Base-by-base conservation (phyloP, 176 grass and related monocot species). In the Oryza officinalis region DNA sequence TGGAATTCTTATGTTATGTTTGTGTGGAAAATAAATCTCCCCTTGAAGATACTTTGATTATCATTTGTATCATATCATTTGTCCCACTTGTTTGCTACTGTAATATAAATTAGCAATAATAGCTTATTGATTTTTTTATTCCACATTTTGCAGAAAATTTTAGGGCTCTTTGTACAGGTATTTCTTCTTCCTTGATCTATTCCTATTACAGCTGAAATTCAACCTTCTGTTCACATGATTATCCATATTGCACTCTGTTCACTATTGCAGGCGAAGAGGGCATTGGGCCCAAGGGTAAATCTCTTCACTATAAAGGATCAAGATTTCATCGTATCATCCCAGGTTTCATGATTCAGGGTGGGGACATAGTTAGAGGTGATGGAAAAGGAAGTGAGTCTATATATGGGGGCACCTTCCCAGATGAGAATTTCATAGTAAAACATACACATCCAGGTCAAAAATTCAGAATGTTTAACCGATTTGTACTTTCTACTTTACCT, bases 341-440 rank as follows among this genome's bases (percentile, higher is more conserved):
- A 63, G 91, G 96, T 71, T 98, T 98, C 83, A 87, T 98, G 91
- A 94, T 98, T 88, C 93, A 98, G 86, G 96, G 96, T 63, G 93
- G 96, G 69, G 96, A 98, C 81, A 88, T 98, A 84, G 80, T 85
- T 79, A 85, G 70, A 71, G 87, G 83, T 49, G 91, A 95, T 71
- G 87, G 96, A 50, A 98, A 90, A 87, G 91, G 91, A 69, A 87
- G 83, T 5, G 93, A 87, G 72, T 98, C 96, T 52, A 98, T 98
- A 85, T 98, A 94, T 84, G 91, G 96, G n/a, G 80, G 80, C 82
- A 90, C 86, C 60, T 98, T 98, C 64, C 77, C 87, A 71, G 96
- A 98, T 69, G 96, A 98, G 43, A 98, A 95, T 76, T 95, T 98
- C 75, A 83, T 20, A 27, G 80, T 95, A 81, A 98, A 98, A 43